phyloP scores from a whole-genome alignment of 495 filamentous ascomycete species.

The Penicillium macrosclerotiorum region DNA sequence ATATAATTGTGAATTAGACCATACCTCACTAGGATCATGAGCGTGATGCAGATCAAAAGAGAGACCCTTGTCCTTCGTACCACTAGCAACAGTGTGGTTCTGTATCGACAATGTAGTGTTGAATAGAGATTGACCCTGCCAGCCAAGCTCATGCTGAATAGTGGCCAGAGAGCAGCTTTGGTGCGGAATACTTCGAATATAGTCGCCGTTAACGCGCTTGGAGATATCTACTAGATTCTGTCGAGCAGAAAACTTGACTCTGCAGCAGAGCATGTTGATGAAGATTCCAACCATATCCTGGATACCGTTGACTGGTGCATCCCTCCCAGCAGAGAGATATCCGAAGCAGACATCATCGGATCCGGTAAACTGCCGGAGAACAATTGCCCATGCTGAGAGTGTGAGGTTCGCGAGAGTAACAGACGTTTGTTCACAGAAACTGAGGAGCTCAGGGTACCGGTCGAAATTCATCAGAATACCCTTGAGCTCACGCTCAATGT shows the following conservation, averaged over 20 bases:
- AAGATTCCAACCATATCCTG: conserved; percentile 54
- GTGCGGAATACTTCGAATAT: conserved; percentile 45
- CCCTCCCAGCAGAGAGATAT: conserved; percentile 49
- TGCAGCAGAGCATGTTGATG: conserved; percentile 57
- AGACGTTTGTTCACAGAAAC: conserved; percentile 45
- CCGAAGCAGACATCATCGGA: conserved; percentile 60
- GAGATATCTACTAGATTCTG: conserved; percentile 42
- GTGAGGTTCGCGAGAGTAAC: conserved; percentile 52
- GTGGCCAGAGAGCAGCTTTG: conserved; percentile 54
- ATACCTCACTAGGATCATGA: conserved; percentile 49
- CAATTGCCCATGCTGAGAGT: conserved; percentile 56
- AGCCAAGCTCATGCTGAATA: conserved; percentile 54
- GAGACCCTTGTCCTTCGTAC: conserved; percentile 32
- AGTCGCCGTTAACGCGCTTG: conserved; percentile 46
- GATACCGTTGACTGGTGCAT: conserved; percentile 48
- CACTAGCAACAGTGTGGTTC: conserved; percentile 38
- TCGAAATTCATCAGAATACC: conserved; percentile 35
- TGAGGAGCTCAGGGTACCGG: conserved; percentile 39
- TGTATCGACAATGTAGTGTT: conserved; percentile 59
- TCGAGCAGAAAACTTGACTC: conserved; percentile 35
- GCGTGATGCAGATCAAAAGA: conserved; percentile 39
- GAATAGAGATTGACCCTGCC: conserved; percentile 50
- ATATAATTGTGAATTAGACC: conserved; percentile 3
- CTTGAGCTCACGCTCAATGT: conserved; percentile 23
- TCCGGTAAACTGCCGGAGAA: conserved; percentile 49